These are phyloP conservation scores for Leccinum broughii DNA, from an alignment of 768 basidiomycete species.

Conservation along the genomic window DNA sequence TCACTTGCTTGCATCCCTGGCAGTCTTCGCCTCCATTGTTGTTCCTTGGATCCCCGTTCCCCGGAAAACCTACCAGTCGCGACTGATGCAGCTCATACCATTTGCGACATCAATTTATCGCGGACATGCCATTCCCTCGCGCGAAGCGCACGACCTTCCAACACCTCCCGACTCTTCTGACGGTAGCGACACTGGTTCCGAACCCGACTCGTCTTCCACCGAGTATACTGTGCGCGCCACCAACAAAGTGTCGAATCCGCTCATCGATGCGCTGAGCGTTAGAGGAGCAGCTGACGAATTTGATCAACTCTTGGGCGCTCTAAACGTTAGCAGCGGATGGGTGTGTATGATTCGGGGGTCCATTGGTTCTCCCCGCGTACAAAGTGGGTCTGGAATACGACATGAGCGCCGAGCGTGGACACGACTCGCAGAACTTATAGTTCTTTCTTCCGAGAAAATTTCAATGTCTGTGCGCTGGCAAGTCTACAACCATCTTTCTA, in stretches of 20 bases:
- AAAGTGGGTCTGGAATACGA: slow-evolving; percentile 18
- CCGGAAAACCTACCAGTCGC: slow-evolving; percentile 20
- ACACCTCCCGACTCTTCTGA: slow-evolving; percentile 31
- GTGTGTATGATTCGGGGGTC: slow-evolving; percentile 36
- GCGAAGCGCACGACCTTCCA: slow-evolving; percentile 19
- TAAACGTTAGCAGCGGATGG: slow-evolving; percentile 41
- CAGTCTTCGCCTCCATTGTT: slow-evolving; percentile 61
- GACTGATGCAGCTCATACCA: slow-evolving; percentile 29
- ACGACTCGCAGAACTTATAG: slow-evolving; percentile 48
- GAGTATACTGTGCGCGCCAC: slow-evolving; percentile 26
- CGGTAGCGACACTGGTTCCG: slow-evolving; percentile 28
- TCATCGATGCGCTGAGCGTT: slow-evolving; percentile 33
- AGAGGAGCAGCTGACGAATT: slow-evolving; percentile 43
- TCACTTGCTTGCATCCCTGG: slow-evolving; percentile 64
- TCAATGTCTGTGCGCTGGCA: slow-evolving; percentile 45
- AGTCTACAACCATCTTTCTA: slow-evolving; percentile 54
- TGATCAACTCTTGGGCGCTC: slow-evolving; percentile 37
- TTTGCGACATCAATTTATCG: slow-evolving; percentile 19
- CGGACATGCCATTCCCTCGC: slow-evolving; percentile 1
- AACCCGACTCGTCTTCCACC: slow-evolving; percentile 32
- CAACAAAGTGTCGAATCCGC: slow-evolving; percentile 15
- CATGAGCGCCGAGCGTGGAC: slow-evolving; percentile 52
- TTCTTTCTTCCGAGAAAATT: slow-evolving; percentile 31
- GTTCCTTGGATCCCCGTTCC: slow-evolving; percentile 44
- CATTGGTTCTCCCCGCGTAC: slow-evolving; percentile 5